Evolutionary conservation across 495 filamentous ascomycete species (phyloP).

Genomic region (Annulohypoxylon stygium): DNA sequence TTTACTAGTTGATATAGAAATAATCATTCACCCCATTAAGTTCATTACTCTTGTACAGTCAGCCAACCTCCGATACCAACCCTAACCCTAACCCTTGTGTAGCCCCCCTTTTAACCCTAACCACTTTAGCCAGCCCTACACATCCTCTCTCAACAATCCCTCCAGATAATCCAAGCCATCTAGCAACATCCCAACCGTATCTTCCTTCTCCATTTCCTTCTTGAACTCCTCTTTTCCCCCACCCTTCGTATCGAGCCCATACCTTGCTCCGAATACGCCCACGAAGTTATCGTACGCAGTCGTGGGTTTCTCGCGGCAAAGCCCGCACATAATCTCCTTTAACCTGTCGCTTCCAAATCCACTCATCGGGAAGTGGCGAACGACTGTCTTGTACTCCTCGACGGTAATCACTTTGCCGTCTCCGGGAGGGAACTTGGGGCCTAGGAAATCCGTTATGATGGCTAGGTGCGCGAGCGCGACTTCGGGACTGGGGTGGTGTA

Average conservation of each 20-base stretch:
- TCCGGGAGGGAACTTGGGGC: slow-evolving; percentile 47
- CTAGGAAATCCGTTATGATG: slow-evolving; percentile 63
- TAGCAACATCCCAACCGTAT: slow-evolving; percentile 46
- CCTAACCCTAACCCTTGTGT: not conserved
- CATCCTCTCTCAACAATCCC: slow-evolving; percentile 23
- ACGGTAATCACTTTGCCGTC: slow-evolving; percentile 48
- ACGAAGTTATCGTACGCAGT: slow-evolving; percentile 66
- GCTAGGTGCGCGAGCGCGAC: slow-evolving; percentile 58
- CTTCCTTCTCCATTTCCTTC: slow-evolving; percentile 52
- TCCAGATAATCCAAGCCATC: slow-evolving; percentile 21
- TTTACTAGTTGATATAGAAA: too few species aligned
- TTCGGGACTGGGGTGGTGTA: slow-evolving; percentile 59
- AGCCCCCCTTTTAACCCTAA: not conserved
- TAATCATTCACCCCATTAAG: not conserved
- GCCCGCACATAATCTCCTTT: slow-evolving; percentile 55
- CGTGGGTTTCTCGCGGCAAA: slow-evolving; percentile 62
- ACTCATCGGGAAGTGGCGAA: slow-evolving; percentile 53
- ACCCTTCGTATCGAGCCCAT: slow-evolving; percentile 50
- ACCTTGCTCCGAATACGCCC: slow-evolving; percentile 55
- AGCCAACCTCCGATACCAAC: not conserved
- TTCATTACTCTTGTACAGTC: not conserved
- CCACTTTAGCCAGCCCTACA: not conserved
- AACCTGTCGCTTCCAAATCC: slow-evolving; percentile 53
- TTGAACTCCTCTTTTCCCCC: slow-evolving; percentile 50
- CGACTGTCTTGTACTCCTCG: slow-evolving; percentile 54